Evolutionary conservation across 371 early-diverging fungal genomes (phyloP).

Genomic region (Aphelidium insulamus): DNA sequence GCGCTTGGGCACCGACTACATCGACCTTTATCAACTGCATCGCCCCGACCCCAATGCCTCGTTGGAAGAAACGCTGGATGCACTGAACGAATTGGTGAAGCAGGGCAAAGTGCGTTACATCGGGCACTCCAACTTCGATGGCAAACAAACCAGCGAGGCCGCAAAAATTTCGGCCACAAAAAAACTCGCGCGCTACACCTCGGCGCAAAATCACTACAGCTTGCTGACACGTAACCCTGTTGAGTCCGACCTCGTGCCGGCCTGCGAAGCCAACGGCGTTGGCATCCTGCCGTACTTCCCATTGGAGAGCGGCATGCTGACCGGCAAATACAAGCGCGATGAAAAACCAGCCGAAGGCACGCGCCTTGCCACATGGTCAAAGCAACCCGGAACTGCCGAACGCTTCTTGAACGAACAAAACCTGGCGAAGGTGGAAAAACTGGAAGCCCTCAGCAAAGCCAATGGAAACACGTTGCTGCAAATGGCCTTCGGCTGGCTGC

Average conservation of each 20-base stretch:
- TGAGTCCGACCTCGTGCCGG: slow-evolving; percentile 13
- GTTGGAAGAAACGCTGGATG: slow-evolving; percentile 25
- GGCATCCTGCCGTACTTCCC: slow-evolving; percentile 12
- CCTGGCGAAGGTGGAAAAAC: too few species aligned
- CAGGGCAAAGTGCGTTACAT: slow-evolving; percentile 30
- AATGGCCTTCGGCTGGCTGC: too few species aligned
- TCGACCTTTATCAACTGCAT: slow-evolving; percentile 34
- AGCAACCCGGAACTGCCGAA: too few species aligned
- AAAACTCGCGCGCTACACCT: slow-evolving; percentile 5
- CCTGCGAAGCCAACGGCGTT: slow-evolving; percentile 8
- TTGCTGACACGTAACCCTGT: too few species aligned
- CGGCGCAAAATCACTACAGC: slow-evolving; percentile 8
- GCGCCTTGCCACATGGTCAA: too few species aligned
- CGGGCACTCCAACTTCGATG: slow-evolving; percentile 30
- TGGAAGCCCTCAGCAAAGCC: too few species aligned
- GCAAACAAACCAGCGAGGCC: too few species aligned
- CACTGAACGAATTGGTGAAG: slow-evolving; percentile 31
- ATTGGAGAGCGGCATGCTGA: slow-evolving; percentile 5
- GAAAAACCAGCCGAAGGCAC: too few species aligned
- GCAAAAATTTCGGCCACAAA: too few species aligned
- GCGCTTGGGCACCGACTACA: slow-evolving; percentile 18
- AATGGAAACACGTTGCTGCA: too few species aligned
- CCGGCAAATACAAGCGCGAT: too few species aligned
- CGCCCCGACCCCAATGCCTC: slow-evolving; percentile 21
- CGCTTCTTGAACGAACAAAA: too few species aligned